phyloP scores from a whole-genome alignment of 164 flowering plant species.

The Berberis thunbergii region DNA sequence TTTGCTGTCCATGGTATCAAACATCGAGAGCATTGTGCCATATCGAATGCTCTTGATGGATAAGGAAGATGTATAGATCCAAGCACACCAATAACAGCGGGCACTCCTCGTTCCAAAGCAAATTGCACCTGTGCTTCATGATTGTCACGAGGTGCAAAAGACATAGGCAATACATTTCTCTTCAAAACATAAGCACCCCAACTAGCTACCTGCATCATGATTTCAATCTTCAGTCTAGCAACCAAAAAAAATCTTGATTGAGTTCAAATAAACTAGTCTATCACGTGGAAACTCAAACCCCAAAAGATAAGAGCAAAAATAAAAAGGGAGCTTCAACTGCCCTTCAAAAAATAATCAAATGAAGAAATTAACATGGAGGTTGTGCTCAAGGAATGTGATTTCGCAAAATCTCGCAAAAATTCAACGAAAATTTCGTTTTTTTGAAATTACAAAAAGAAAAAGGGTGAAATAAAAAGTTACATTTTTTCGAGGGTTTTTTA shows the following conservation, averaged over 20 bases:
- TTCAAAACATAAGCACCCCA: not conserved
- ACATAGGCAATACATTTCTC: not conserved
- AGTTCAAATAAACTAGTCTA: not conserved
- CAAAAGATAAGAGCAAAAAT: not conserved
- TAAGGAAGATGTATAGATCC: conserved; percentile 11
- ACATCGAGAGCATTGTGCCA: not conserved
- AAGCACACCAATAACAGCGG: not conserved
- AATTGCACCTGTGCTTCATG: not conserved
- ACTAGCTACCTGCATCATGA: not conserved
- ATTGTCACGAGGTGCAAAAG: not conserved
- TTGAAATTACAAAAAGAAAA: no score
- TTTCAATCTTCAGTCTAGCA: conserved; percentile 12
- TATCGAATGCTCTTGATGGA: not conserved
- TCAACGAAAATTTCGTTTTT: no score
- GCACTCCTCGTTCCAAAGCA: not conserved
- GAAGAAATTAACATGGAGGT: no score
- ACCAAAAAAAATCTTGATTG: not conserved
- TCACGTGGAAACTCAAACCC: not conserved
- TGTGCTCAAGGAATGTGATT: no score
- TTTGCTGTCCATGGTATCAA: conserved; percentile 16
- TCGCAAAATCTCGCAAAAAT: no score
- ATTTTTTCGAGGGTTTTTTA: no score
- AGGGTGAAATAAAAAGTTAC: no score
- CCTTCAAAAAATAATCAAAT: no score
- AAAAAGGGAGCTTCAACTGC: not conserved